A percentile compares a stretch with the other conserved stretches of the same genome.
Conservation (phyloP, 1,284 basidiomycete species). For the Singerocomus inundabilis region DNA sequence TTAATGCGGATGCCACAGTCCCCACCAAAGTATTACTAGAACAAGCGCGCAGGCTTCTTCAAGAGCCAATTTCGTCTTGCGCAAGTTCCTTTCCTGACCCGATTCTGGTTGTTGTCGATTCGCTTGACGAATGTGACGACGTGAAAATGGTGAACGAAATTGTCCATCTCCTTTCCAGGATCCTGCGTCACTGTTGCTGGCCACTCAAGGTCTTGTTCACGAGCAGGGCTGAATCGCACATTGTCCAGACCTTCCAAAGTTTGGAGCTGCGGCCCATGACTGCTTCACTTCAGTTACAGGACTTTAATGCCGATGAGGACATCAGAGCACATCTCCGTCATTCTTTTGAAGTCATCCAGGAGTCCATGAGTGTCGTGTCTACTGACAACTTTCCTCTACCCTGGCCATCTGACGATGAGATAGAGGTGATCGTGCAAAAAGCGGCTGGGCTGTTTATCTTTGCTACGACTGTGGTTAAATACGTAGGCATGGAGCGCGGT, state of each 20-base stretch:
- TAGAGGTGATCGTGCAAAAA: constrained; percentile 21
- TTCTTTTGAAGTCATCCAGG: constrained; percentile 12
- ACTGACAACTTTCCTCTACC: background rate
- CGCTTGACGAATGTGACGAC: constrained; percentile 26
- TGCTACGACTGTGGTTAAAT: constrained; percentile 29
- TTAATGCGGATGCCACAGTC: constrained; percentile 15
- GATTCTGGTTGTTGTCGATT: constrained; percentile 22
- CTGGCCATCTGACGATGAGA: constrained; percentile 23
- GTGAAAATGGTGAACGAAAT: constrained; percentile 15
- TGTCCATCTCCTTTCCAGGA: constrained; percentile 12
- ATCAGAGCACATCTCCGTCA: constrained; percentile 22
- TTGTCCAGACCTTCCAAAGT: constrained; percentile 17
- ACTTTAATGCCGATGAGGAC: constrained; percentile 20
- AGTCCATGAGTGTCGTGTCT: background rate
- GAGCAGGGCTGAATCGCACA: constrained; percentile 19
- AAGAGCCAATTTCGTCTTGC: constrained; percentile 12
- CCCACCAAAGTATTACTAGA: constrained; percentile 22
- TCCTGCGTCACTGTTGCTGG: constrained; percentile 9
- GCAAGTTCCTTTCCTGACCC: constrained; percentile 6
- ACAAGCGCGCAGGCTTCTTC: constrained; percentile 18
- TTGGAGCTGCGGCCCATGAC: constrained; percentile 4
- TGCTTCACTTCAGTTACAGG: constrained; percentile 10
- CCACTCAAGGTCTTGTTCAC: constrained; percentile 21
- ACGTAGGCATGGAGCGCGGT: constrained; percentile 12
- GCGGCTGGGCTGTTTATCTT: constrained; percentile 32